A percentile compares a stretch with the other conserved stretches of the same genome.
phyloP scores from a whole-genome alignment of 345 rosid genomes.

The Aurinia saxatilis region DNA sequence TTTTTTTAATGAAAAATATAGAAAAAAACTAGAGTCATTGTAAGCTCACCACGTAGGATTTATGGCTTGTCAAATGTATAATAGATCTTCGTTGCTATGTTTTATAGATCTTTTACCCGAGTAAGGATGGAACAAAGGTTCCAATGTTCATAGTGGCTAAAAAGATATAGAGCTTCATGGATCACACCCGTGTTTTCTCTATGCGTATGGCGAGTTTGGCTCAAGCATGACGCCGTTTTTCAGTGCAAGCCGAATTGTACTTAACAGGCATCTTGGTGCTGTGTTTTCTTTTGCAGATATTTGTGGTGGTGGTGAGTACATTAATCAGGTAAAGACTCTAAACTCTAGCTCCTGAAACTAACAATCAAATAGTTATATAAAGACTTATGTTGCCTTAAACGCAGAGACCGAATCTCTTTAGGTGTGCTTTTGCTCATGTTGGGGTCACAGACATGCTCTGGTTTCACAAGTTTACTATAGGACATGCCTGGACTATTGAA shows the following conservation, averaged over 20 bases:
- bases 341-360: not conserved
- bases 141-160: no score
- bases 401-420: slow-evolving; percentile 96
- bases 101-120: no score
- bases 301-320: slow-evolving; percentile 98
- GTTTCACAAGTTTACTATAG: slow-evolving; percentile 92
- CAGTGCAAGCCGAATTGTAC: slow-evolving; percentile 53
- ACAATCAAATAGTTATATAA: not conserved
- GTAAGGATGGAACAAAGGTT: no score
- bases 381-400: not conserved
- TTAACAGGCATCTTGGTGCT: slow-evolving; percentile 67
- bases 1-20: no score
- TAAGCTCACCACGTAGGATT: no score
- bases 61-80: no score
- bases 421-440: slow-evolving; percentile 96
- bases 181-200: no score
- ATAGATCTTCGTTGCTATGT: no score
- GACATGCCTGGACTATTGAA: slow-evolving; percentile 95
- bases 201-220: slow-evolving; percentile 90
- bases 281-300: slow-evolving; percentile 76
- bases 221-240: slow-evolving; percentile 67
- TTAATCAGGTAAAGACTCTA: slow-evolving; percentile 60
- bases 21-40: no score
- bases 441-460: slow-evolving; percentile 99
- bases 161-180: no score